These are phyloP conservation scores for Catharanthus roseus DNA, from an alignment of 257 asterid genomes.

Conservation along the genomic window DNA sequence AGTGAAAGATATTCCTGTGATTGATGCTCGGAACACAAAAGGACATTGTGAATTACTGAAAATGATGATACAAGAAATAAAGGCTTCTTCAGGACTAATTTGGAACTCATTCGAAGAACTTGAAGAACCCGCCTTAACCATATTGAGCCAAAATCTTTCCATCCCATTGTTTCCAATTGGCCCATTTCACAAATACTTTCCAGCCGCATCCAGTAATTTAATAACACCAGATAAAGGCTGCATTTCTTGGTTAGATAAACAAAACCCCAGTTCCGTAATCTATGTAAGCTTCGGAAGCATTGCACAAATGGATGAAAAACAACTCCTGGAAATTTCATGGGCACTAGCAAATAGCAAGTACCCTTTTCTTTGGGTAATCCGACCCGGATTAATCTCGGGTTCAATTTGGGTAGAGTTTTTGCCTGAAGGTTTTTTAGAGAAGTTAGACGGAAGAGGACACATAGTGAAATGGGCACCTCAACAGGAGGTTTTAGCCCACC, in stretches of 20 bases:
- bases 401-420: background rate
- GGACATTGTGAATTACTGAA: slow-evolving; percentile 10
- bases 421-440: background rate
- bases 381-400: slow-evolving; percentile 18
- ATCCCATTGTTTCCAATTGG: slow-evolving; percentile 40
- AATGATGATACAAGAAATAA: slow-evolving; percentile 26
- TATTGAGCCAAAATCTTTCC: slow-evolving; percentile 23
- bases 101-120: slow-evolving; percentile 45
- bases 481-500: slow-evolving; percentile 24
- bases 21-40: slow-evolving; percentile 17
- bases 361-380: slow-evolving; percentile 46
- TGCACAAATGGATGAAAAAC: slow-evolving; percentile 11
- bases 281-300: slow-evolving; percentile 32
- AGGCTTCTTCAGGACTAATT: slow-evolving; percentile 41
- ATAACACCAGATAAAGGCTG: slow-evolving; percentile 19
- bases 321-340: slow-evolving; percentile 18
- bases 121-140: slow-evolving; percentile 27
- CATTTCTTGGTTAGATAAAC: slow-evolving; percentile 23
- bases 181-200: slow-evolving; percentile 38
- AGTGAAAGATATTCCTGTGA: slow-evolving; percentile 33
- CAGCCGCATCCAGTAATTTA: slow-evolving; percentile 28
- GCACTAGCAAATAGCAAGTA: slow-evolving; percentile 20
- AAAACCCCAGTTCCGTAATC: slow-evolving; percentile 18
- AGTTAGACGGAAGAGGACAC: background rate
- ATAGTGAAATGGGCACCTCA: slow-evolving; percentile 15